Evolutionary conservation across 306 rosid genomes (phyloP).

Genomic region (Malus domestica): DNA sequence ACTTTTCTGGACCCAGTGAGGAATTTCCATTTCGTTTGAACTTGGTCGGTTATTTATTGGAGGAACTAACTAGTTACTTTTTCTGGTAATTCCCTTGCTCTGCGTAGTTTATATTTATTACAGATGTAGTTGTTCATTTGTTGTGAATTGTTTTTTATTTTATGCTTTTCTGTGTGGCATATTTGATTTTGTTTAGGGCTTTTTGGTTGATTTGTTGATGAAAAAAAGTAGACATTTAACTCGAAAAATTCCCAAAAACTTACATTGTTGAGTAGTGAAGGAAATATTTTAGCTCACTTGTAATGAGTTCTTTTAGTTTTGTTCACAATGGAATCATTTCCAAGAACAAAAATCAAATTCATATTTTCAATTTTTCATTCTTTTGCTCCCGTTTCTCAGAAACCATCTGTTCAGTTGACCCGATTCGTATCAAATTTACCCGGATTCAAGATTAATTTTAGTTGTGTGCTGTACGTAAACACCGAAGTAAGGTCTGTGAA

Average conservation of each 20-base stretch:
- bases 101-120: background rate
- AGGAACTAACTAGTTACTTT: background rate
- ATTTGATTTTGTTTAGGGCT: background rate
- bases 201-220: background rate
- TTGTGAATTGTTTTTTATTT: background rate
- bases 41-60: background rate
- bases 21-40: slow-evolving; percentile 6
- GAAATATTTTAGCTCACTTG: background rate
- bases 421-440: background rate
- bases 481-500: background rate
- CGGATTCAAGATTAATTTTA: background rate
- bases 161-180: background rate
- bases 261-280: background rate
- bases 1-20: slow-evolving; percentile 12
- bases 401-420: background rate
- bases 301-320: background rate
- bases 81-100: slow-evolving; percentile 20
- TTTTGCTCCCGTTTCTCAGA: slow-evolving; percentile 1
- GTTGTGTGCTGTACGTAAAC: background rate
- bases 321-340: background rate
- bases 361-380: background rate
- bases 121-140: background rate
- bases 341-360: background rate
- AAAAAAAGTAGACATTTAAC: background rate
- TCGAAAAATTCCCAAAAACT: background rate